Base-by-base conservation (phyloP, 2,329 filamentous ascomycete species). In the Aspergillus viridinutans region DNA sequence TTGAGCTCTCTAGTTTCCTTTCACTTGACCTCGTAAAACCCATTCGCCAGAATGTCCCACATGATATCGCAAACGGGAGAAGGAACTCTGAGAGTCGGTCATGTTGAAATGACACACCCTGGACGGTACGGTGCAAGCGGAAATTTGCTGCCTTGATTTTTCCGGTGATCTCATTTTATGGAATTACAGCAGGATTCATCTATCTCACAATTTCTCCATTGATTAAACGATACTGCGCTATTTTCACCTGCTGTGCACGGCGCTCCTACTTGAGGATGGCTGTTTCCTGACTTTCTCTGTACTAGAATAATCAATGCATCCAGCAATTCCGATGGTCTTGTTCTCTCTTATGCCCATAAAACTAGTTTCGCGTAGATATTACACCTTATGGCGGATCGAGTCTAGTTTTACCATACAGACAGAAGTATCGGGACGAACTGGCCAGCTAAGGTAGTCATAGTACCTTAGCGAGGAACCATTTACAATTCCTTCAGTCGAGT, bases 221-320 rank as follows among this genome's bases (percentile, higher is more conserved):
- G 4, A 47, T 17, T 26, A 21, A 23, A 14, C n/a, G 4, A 23
- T 3, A 47, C 20, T 14, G 20, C 12, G 10, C 21, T 47, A 50
- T 28, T 54, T 58, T 5, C 17, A 35, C 29, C 35, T 53, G 49
- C 54, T 60, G 61, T 61, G 66, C 61, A 60, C 56, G 64, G 64
- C 67, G 65, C 66, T 66, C 61, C 64, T 60, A 60, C 61, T 53
- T 59, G 58, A 58, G 56, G 63, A 61, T 52, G 61, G 60, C 56
- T 53, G 52, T 38, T 54, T 55, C 52, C 57, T 45, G 29, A 45
- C 54, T 58, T 59, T 54, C 60, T 53, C 52, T 68, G 63, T 65
- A 68, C 59, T 69, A 69, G 67, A 70, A 60, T 57, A 51, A 10
- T 26, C 35, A 51, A 20, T 40, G n/a, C 32, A 38, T 38, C 32